phyloP scores from a whole-genome alignment of 345 rosid genomes.

The Eucalyptus pauciflora region DNA sequence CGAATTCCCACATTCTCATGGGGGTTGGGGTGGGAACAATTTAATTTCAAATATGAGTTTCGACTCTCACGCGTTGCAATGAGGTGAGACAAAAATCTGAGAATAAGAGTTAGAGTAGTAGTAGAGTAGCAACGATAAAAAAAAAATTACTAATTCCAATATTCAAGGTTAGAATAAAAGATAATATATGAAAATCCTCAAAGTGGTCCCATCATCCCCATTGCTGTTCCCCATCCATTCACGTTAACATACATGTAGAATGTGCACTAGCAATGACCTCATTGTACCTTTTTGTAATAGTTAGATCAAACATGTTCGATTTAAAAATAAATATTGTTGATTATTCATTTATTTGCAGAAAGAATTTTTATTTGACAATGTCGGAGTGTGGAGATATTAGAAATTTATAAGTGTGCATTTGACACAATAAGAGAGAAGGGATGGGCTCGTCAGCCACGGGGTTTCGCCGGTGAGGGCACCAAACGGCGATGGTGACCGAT shows the following conservation, averaged over 20 bases:
- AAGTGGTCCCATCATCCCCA: neutral
- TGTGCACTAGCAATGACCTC: neutral
- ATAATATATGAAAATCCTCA: neutral
- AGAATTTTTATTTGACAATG: neutral
- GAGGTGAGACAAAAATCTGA: rapidly evolving
- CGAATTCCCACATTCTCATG: rapidly evolving
- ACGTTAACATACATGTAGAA: neutral
- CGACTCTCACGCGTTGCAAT: rapidly evolving
- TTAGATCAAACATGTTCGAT: neutral
- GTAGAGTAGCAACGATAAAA: no score
- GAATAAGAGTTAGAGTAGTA: no score
- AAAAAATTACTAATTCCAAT: neutral
- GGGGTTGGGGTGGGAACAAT: rapidly evolving
- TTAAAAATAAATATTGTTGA: neutral
- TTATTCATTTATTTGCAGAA: neutral
- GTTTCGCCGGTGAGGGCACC: neutral
- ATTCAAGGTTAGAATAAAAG: neutral
- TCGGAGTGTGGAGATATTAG: neutral
- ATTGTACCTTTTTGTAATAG: neutral
- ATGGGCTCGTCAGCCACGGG: neutral
- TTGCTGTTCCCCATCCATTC: neutral
- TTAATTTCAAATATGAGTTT: rapidly evolving
- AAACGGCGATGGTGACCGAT: neutral
- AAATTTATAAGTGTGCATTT: neutral
- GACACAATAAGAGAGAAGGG: neutral